These are phyloP conservation scores for Blastobotrys buckinghamii DNA, from an alignment of 1,139 yeast species.

Conservation along the genomic window DNA sequence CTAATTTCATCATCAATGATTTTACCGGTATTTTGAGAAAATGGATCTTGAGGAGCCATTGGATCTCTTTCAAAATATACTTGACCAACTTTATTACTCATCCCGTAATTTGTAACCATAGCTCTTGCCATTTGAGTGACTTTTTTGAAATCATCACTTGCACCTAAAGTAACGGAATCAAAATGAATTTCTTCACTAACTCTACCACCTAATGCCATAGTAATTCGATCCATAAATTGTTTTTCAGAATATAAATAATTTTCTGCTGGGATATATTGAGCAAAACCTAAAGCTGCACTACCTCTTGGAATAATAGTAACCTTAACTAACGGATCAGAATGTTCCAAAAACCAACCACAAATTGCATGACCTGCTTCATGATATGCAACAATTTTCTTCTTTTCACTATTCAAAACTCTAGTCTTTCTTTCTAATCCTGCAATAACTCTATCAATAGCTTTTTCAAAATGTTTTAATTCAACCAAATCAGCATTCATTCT, in stretches of 20 bases:
- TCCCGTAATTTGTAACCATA: slow-evolving; percentile 89
- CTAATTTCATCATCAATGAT: slow-evolving; percentile 80
- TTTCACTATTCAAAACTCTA: slow-evolving; percentile 73
- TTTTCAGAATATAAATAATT: slow-evolving; percentile 72
- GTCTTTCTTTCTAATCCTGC: slow-evolving; percentile 94
- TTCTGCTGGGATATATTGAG: slow-evolving; percentile 94
- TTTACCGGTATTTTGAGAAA: slow-evolving; percentile 79
- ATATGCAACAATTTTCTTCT: slow-evolving; percentile 85
- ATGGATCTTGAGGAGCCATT: slow-evolving; percentile 54
- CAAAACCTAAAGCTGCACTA: slow-evolving; percentile 95
- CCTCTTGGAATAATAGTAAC: slow-evolving; percentile 97
- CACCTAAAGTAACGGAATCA: slow-evolving; percentile 88
- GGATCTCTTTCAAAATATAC: slow-evolving; percentile 66
- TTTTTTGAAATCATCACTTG: slow-evolving; percentile 91
- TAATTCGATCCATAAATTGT: slow-evolving; percentile 84
- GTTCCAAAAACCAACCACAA: slow-evolving; percentile 90
- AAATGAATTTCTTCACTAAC: slow-evolving; percentile 93
- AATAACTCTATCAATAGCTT: slow-evolving; percentile 94
- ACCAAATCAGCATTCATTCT: slow-evolving; percentile 68
- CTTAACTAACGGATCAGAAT: slow-evolving; percentile 88
- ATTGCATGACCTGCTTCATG: slow-evolving; percentile 99
- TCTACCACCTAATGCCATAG: slow-evolving; percentile 95
- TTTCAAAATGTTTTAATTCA: slow-evolving; percentile 75
- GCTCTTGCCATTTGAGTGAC: slow-evolving; percentile 92
- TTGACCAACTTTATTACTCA: slow-evolving; percentile 81